Evolutionary conservation across 1,139 yeast species (phyloP), one percentile per base, ranked within the genome.

Genomic region (Hemisphaericaspora lyxosophila): DNA sequence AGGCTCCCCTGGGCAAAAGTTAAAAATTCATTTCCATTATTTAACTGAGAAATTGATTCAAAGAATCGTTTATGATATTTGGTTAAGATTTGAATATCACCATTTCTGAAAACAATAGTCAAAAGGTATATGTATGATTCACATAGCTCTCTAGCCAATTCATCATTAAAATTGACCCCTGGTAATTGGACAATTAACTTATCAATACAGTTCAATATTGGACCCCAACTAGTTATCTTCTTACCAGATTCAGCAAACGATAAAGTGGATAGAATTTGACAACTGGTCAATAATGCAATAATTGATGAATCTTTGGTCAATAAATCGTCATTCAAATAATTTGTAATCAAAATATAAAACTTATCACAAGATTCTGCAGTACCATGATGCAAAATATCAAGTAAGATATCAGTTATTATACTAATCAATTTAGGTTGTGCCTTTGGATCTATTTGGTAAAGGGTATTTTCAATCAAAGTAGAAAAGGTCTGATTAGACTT

Each of bases 241-340:
- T 62, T 72, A 49, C 92, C 92, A 27, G 87, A 79, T 43, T 83
- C 89, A 1, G 85, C 80, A 58, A 82, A 84, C 0, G 72, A 54
- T 35, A 82, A 53, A 0, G 81, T 60, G 0, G 73, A 57, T 22
- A 69, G 46, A 9, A 70, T 39, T 42, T 66, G 72, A 18, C 60
- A 38, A 8, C 59, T 49, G 4, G 62, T 50, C 5, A 53, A 35
- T 6, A 49, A 36, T 5, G 50, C 32, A 16, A 40, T 34, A 12
- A 42, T 40, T 6, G 36, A 36, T 4, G 38, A 31, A 18, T 42
- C 40, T 7, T 43, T 31, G 3, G 47, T 37, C 25, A 61, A 24
- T n/a, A n/a, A n/a, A 5, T 46, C 38, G 6, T 38, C 32, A 15
- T 40, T 38, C 36, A 66, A 48, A 36, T 53, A 47, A 12, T 60